These are phyloP conservation scores for Moesziomyces aphidis DNA, from an alignment of 1,284 basidiomycete genomes.

Conservation along the genomic window DNA sequence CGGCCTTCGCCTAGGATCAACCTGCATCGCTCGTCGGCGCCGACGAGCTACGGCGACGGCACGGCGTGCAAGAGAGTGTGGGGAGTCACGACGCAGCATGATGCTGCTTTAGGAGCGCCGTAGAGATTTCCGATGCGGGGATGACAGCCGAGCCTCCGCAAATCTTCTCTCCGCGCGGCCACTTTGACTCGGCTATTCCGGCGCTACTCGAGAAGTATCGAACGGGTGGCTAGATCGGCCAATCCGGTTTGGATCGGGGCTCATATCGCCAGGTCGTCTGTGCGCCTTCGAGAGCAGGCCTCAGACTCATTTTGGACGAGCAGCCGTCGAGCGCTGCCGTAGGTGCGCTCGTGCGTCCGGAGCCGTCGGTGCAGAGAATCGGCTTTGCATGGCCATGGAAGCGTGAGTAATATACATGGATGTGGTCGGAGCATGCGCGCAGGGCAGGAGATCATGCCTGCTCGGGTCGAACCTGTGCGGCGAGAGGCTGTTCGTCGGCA, in stretches of 20 bases:
- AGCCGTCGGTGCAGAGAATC: too few species aligned
- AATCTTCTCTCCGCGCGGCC: slow-evolving; percentile 7
- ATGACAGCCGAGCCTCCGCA: slow-evolving; percentile 23
- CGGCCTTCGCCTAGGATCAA: slow-evolving; percentile 10
- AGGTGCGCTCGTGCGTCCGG: too few species aligned
- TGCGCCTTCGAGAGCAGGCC: too few species aligned
- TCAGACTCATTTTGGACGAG: too few species aligned
- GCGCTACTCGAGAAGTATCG: too few species aligned
- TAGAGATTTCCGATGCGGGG: slow-evolving; percentile 36
- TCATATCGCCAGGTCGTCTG: too few species aligned
- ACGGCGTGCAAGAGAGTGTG: not conserved
- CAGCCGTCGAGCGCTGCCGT: too few species aligned
- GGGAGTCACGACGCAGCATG: too few species aligned
- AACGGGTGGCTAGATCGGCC: not conserved
- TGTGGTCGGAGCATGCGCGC: not conserved
- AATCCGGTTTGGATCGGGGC: too few species aligned
- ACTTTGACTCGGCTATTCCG: too few species aligned
- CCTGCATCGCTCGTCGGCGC: slow-evolving; percentile 3
- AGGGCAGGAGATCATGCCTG: slow-evolving; percentile 18
- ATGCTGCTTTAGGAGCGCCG: not conserved
- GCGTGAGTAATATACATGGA: slow-evolving; percentile 26
- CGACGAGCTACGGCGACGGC: not conserved
- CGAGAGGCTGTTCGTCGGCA: slow-evolving; percentile 46
- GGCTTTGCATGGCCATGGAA: not conserved
- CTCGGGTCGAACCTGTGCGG: slow-evolving; percentile 41